Base-by-base conservation (phyloP, 2,329 filamentous ascomycete genomes). In the Aspergillus tubingensis region DNA sequence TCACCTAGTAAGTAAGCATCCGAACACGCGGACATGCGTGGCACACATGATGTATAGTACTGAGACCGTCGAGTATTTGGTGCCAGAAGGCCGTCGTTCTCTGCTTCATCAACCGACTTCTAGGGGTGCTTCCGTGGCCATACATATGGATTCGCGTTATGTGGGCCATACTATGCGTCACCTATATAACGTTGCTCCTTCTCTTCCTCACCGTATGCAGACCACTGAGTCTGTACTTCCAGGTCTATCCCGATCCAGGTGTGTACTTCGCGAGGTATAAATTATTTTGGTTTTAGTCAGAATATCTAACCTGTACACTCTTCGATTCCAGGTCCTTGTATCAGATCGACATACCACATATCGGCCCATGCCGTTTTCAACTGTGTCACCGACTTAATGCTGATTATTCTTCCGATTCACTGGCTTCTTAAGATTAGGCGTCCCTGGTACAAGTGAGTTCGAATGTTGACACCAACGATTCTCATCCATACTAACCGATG, bases 1-100 rank as follows among this genome's bases (percentile, higher is more conserved):
- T 50, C 21, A 43, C 55, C 2, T 64, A 62, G 60, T 64, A 47
- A 7, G 60, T 54, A 11, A 4, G 3, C 10, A 10, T 8, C 13
- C 1, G 10, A 30, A 10, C 27, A 10, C 0, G 10, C 27, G 10
- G 0, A 30, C 3, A 30, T 30, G 10, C 1, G 8, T 4, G 23
- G 4, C 15, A 27, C 2, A 13, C 6, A 10, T 23, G 3, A 1
- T 15, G 7, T 0, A n/a, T 8, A 3, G n/a, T 59, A 27, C 47
- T 30, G 8, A 54, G 44, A 30, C 7, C 6, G 2, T 11, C 13
- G n/a, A 64, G 62, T 48, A 41, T 62, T 19, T 64, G 62, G 62
- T 44, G 55, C 4, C 62, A 64, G 32, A 64, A 64, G 36, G 30
- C 41, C 2, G 30, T 62, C 8, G 60, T 62, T 17, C 43, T 64